Conservation (phyloP, 1,284 basidiomycete genomes). For the Irpex sp. region DNA sequence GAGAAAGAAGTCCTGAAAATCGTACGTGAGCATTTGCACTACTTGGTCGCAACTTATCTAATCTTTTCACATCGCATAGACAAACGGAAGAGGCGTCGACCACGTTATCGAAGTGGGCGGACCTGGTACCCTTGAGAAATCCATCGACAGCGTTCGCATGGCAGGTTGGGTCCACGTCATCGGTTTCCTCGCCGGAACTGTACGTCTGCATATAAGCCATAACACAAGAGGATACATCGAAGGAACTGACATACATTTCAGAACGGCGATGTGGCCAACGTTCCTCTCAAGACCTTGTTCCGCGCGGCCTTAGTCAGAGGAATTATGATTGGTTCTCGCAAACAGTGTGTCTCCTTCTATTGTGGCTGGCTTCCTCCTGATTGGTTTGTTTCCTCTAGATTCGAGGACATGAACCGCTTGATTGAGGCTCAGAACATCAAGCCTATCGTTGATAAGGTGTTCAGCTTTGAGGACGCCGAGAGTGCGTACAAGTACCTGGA, state of each 20-base stretch:
- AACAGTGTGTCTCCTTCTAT: conserved; percentile 18
- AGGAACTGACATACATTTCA: background rate
- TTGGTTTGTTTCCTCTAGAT: conserved; percentile 12
- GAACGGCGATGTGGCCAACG: background rate
- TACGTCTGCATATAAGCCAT: background rate
- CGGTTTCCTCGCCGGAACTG: conserved; percentile 32
- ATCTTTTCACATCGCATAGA: conserved; percentile 7
- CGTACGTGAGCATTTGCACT: conserved; percentile 6
- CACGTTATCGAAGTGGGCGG: conserved; percentile 42
- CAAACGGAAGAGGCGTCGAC: conserved; percentile 38
- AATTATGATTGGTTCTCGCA: conserved; percentile 11
- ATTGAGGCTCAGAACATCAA: conserved; percentile 29
- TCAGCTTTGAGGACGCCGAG: conserved; percentile 33
- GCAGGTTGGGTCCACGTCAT: conserved; percentile 38
- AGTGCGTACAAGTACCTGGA: conserved; percentile 36
- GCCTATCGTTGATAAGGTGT: conserved; percentile 38
- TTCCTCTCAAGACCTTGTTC: conserved; percentile 6
- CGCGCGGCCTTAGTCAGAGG: conserved; percentile 6
- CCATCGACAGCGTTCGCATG: conserved; percentile 29
- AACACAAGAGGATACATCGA: background rate
- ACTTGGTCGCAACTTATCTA: background rate
- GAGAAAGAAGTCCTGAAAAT: conserved; percentile 31
- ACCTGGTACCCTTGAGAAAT: conserved; percentile 35
- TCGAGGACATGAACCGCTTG: conserved; percentile 36
- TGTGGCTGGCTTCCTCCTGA: background rate